Evolutionary conservation across 768 basidiomycete species (phyloP).

Genomic region (Serendipita sp.): DNA sequence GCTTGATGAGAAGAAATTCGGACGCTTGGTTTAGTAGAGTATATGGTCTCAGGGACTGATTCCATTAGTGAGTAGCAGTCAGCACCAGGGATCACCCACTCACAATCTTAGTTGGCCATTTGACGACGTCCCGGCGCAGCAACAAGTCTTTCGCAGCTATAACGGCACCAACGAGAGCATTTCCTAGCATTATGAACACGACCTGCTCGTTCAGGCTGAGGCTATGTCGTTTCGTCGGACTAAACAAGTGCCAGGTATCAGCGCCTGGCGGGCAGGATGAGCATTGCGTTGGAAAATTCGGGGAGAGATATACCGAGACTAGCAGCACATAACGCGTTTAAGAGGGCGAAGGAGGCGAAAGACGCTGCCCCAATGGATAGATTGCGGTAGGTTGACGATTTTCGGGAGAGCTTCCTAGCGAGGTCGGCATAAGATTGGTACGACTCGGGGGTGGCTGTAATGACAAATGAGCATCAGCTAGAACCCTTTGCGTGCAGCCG

Average conservation of each 20-base stretch:
- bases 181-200: neutral
- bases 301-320: neutral
- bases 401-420: neutral
- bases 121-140: neutral
- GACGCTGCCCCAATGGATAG: neutral
- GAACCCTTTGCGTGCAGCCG: neutral
- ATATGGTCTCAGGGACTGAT: neutral
- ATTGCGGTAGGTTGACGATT: neutral
- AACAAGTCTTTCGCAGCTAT: neutral
- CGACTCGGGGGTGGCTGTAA: neutral
- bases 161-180: neutral
- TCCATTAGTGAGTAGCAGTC: neutral
- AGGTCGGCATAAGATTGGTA: neutral
- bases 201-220: neutral
- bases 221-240: neutral
- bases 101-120: neutral
- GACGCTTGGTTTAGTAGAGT: neutral
- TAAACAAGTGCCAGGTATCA: neutral
- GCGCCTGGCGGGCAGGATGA: neutral
- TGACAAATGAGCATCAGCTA: neutral
- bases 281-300: neutral
- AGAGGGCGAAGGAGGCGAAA: neutral
- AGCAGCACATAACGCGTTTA: neutral
- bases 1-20: neutral
- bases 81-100: too few species aligned